phyloP scores from a whole-genome alignment of 1,284 basidiomycete species.

The Pseudozyma pruni region DNA sequence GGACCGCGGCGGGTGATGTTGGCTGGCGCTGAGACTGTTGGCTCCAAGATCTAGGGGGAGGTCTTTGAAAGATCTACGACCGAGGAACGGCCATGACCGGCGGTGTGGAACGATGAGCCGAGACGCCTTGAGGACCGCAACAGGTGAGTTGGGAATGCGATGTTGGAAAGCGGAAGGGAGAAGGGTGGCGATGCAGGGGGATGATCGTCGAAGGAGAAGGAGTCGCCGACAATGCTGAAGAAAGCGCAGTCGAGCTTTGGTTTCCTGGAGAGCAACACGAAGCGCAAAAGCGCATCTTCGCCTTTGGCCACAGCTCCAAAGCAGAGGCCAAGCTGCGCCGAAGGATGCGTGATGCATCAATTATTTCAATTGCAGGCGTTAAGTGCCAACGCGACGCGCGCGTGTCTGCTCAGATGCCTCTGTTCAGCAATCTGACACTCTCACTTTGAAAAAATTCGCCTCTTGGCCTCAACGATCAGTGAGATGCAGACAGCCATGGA shows the following conservation, averaged over 20 bases:
- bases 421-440: background rate
- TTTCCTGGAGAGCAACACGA: constrained; percentile 14
- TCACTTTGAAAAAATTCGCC: background rate
- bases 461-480: too few relatives aligned
- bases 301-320: background rate
- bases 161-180: background rate
- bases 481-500: too few relatives aligned
- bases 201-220: too few relatives aligned
- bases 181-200: constrained; percentile 3
- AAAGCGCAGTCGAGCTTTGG: constrained; percentile 12
- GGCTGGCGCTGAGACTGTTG: background rate
- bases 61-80: constrained; percentile 9
- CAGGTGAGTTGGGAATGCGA: background rate
- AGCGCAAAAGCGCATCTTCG: background rate
- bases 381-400: constrained; percentile 35
- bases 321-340: background rate
- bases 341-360: background rate
- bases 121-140: background rate
- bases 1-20: background rate
- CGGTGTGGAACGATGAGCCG: background rate
- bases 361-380: constrained; percentile 1
- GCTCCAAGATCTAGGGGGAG: too few relatives aligned
- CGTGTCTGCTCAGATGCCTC: background rate
- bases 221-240: constrained; percentile 1
- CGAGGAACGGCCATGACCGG: constrained; percentile 9